These are phyloP conservation scores for Stylosanthes scabra DNA, from an alignment of 331 rosid species.

Conservation along the genomic window DNA sequence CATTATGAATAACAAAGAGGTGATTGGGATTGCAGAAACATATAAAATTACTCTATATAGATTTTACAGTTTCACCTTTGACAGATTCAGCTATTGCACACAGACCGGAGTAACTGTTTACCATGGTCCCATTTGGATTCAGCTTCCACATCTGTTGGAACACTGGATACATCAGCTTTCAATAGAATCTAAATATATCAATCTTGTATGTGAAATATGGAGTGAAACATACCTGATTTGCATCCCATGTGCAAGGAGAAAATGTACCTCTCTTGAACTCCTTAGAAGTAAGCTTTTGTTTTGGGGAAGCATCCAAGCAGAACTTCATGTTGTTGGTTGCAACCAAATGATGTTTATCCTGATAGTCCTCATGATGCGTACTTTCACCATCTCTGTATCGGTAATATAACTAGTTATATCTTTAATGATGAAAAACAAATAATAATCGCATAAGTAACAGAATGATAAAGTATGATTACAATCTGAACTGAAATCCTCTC, in stretches of 20 bases:
- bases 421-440: conserved; percentile 8
- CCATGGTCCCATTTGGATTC: conserved; percentile 74
- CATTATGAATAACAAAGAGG: no score
- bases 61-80: conserved; percentile 55
- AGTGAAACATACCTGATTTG: conserved; percentile 72
- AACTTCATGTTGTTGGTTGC: conserved; percentile 48
- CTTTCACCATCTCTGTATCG: conserved; percentile 56
- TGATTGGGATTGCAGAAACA: no score
- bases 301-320: conserved; percentile 85
- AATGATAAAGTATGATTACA: conserved; percentile 56
- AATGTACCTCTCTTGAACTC: conserved; percentile 66
- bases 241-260: conserved; percentile 69
- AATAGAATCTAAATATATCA: conserved; percentile 23
- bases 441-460: conserved; percentile 17
- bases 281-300: conserved; percentile 65
- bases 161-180: conserved; percentile 41
- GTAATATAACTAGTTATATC: conserved; percentile 15
- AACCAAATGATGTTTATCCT: conserved; percentile 67
- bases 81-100: conserved; percentile 67
- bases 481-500: conserved; percentile 57
- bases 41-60: no score
- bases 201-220: no score
- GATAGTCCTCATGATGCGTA: conserved; percentile 46
- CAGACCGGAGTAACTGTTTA: conserved; percentile 77
- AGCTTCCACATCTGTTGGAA: conserved; percentile 80